Percentiles rank a stretch among this genome's conserved stretches.
These are phyloP conservation scores for Haberlea rhodopensis DNA, from an alignment of 257 asterid species.

Conservation along the genomic window DNA sequence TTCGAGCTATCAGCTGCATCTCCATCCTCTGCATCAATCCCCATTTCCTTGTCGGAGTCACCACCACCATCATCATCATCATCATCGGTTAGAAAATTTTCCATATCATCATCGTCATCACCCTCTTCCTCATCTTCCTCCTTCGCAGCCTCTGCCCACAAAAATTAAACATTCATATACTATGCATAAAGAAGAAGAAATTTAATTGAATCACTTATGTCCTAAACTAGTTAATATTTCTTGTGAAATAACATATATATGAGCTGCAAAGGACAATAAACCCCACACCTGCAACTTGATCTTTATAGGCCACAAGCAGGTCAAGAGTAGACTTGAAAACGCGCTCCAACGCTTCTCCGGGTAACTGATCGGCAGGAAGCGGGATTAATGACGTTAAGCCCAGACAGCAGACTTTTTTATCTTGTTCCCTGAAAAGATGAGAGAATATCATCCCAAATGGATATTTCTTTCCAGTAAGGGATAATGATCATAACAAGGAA, in stretches of 20 bases:
- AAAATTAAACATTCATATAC: neutral
- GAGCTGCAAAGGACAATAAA: constrained; percentile 13
- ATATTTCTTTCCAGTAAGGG: neutral
- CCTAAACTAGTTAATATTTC: neutral
- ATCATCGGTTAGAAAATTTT: constrained; percentile 69
- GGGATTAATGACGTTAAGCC: constrained; percentile 94
- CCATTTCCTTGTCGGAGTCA: constrained; percentile 92
- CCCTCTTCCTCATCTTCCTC: constrained; percentile 68
- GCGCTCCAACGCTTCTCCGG: constrained; percentile 86
- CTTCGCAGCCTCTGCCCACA: constrained; percentile 67
- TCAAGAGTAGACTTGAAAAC: constrained; percentile 87
- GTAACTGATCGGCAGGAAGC: constrained; percentile 87
- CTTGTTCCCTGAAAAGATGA: constrained; percentile 77
- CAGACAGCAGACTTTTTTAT: constrained; percentile 92
- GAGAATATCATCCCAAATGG: constrained; percentile 4
- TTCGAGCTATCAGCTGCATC: constrained; percentile 73
- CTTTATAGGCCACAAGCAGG: constrained; percentile 93
- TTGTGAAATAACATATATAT: constrained; percentile 10
- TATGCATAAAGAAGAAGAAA: neutral
- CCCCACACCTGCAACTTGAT: constrained; percentile 79
- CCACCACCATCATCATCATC: constrained; percentile 68
- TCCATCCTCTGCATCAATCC: constrained; percentile 82
- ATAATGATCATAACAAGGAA: constrained; percentile 9
- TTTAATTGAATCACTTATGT: neutral
- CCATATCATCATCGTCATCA: constrained; percentile 77